phyloP scores from a whole-genome alignment of 2,329 filamentous ascomycete species.

The Fusarium cicatricum region DNA sequence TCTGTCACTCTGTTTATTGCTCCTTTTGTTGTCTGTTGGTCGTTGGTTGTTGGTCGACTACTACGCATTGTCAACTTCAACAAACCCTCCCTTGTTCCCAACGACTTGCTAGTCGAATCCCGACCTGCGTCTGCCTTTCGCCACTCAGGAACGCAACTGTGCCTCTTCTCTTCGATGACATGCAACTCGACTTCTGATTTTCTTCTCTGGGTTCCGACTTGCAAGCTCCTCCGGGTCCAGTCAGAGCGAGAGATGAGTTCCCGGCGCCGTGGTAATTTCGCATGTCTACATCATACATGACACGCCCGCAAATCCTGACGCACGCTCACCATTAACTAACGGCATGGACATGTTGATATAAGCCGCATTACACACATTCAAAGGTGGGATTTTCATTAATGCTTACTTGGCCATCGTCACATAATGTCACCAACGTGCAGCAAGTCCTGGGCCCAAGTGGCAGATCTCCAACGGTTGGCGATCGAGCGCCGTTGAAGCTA shows the following conservation, averaged over 20 bases:
- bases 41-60: no score
- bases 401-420: background rate
- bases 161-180: constrained; percentile 9
- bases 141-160: constrained; percentile 32
- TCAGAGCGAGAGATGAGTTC: constrained; percentile 15
- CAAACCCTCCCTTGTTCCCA: constrained; percentile 7
- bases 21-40: constrained; percentile 18
- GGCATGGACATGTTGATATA: constrained; percentile 18
- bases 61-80: background rate
- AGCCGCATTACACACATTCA: background rate
- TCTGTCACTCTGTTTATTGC: constrained; percentile 24
- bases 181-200: constrained; percentile 32
- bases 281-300: constrained; percentile 3
- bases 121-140: constrained; percentile 13
- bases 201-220: constrained; percentile 12
- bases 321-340: constrained; percentile 10
- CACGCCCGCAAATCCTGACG: constrained; percentile 10
- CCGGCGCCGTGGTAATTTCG: constrained; percentile 22
- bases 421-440: constrained; percentile 2
- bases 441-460: constrained; percentile 1
- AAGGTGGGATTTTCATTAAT: background rate
- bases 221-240: constrained; percentile 23
- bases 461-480: constrained; percentile 18
- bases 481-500: constrained; percentile 5
- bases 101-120: constrained; percentile 13